phyloP scores from a whole-genome alignment of 768 basidiomycete species.

The Naganishia kalamii region DNA sequence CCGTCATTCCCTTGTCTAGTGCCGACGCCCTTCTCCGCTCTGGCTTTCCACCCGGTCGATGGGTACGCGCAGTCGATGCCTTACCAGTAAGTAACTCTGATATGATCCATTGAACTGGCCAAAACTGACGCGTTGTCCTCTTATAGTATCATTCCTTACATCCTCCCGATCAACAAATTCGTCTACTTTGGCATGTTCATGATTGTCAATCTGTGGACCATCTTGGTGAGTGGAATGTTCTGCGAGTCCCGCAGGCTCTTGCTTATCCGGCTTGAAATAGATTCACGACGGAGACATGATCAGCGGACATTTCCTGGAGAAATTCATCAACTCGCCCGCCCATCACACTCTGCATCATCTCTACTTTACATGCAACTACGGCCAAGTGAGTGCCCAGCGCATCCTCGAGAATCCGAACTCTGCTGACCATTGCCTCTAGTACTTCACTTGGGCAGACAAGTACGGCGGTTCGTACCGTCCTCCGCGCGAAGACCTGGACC shows the following conservation, averaged over 20 bases:
- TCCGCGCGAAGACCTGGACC: constrained; percentile 75
- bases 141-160: constrained; percentile 62
- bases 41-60: constrained; percentile 95
- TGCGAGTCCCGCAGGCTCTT: background rate
- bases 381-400: constrained; percentile 52
- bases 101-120: too few relatives aligned
- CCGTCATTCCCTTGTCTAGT: constrained; percentile 52
- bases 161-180: constrained; percentile 82
- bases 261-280: constrained; percentile 47
- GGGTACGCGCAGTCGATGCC: constrained; percentile 91
- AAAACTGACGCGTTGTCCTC: background rate
- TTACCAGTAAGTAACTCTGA: constrained; percentile 57
- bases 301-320: constrained; percentile 79
- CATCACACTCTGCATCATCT: constrained; percentile 96
- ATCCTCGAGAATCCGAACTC: background rate
- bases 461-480: constrained; percentile 79
- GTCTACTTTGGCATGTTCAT: constrained; percentile 81
- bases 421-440: constrained; percentile 53
- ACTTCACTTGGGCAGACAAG: constrained; percentile 93
- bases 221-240: constrained; percentile 55
- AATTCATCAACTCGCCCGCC: constrained; percentile 91
- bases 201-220: constrained; percentile 87
- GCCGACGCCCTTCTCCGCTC: constrained; percentile 92
- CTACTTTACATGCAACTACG: constrained; percentile 95
- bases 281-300: constrained; percentile 99